Conservation (phyloP, 306 rosid genomes). For the Quercus agrifolia region DNA sequence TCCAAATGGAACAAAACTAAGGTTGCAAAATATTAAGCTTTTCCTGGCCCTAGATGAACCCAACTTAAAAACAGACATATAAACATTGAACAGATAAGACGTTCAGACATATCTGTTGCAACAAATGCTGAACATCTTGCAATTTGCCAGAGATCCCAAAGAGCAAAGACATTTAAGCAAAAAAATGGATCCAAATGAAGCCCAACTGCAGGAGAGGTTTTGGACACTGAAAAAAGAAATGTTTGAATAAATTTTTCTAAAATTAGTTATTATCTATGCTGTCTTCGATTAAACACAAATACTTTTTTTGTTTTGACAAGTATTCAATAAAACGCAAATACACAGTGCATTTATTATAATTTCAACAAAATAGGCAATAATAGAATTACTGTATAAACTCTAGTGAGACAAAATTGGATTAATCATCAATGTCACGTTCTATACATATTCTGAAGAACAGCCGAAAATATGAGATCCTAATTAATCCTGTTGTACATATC, state of each 20-base stretch:
- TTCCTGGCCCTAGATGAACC: neutral
- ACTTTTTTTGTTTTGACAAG: neutral
- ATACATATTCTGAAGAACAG: neutral
- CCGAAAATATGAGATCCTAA: neutral
- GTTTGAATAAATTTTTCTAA: neutral
- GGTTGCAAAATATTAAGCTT: neutral
- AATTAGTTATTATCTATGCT: neutral
- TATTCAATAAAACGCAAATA: neutral
- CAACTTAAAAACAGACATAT: neutral
- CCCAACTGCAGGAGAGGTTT: neutral
- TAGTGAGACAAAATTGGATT: neutral
- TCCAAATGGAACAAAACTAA: neutral
- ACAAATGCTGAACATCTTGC: neutral
- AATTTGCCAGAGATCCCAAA: neutral
- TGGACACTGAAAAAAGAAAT: neutral
- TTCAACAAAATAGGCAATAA: neutral
- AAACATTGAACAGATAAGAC: neutral
- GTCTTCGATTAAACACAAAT: neutral
- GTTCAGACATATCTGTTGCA: neutral
- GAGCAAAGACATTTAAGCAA: neutral
- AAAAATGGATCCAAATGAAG: neutral
- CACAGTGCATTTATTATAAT: neutral
- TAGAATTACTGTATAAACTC: neutral
- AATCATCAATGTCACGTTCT: neutral
- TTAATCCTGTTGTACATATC: neutral